phyloP scores from a whole-genome alignment of 2,329 filamentous ascomycete species.

The Pseudofabraea citricarpa region DNA sequence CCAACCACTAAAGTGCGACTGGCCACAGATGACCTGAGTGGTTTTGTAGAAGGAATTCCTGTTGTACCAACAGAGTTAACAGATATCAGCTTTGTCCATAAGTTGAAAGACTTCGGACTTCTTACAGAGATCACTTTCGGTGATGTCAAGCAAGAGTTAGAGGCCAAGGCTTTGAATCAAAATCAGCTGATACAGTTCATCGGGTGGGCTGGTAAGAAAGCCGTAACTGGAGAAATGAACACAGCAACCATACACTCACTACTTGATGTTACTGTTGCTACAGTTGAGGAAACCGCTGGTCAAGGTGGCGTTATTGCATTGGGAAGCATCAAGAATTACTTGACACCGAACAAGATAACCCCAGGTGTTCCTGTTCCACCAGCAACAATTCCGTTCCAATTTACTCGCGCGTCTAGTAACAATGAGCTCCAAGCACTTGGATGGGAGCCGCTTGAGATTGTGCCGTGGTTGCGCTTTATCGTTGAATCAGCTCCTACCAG shows the following conservation, averaged over 20 bases:
- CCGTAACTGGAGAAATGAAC: constrained; percentile 69
- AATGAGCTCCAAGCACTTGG: constrained; percentile 73
- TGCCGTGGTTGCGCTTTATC: constrained; percentile 81
- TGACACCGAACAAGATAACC: constrained; percentile 74
- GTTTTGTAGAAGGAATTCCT: constrained; percentile 85
- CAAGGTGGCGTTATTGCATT: constrained; percentile 72
- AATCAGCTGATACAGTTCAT: constrained; percentile 79
- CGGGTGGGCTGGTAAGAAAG: constrained; percentile 73
- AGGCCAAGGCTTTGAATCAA: constrained; percentile 73
- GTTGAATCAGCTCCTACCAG: constrained; percentile 60
- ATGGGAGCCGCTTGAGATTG: constrained; percentile 80
- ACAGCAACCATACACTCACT: constrained; percentile 60
- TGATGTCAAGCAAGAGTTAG: constrained; percentile 80
- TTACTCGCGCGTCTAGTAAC: constrained; percentile 65
- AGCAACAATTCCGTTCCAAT: constrained; percentile 78
- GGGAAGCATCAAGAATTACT: constrained; percentile 67
- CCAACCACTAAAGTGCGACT: constrained; percentile 80
- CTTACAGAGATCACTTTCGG: constrained; percentile 82
- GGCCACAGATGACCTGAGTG: constrained; percentile 56
- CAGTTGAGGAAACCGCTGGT: constrained; percentile 52
- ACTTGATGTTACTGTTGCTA: constrained; percentile 75
- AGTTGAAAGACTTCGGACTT: constrained; percentile 77
- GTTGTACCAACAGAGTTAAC: constrained; percentile 75
- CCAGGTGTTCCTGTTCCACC: constrained; percentile 76
- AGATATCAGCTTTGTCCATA: constrained; percentile 69